Percentiles rank a stretch among this genome's conserved stretches.
These are phyloP conservation scores for Fusarium globosum DNA, from an alignment of 2,329 filamentous ascomycete species.

Conservation along the genomic window DNA sequence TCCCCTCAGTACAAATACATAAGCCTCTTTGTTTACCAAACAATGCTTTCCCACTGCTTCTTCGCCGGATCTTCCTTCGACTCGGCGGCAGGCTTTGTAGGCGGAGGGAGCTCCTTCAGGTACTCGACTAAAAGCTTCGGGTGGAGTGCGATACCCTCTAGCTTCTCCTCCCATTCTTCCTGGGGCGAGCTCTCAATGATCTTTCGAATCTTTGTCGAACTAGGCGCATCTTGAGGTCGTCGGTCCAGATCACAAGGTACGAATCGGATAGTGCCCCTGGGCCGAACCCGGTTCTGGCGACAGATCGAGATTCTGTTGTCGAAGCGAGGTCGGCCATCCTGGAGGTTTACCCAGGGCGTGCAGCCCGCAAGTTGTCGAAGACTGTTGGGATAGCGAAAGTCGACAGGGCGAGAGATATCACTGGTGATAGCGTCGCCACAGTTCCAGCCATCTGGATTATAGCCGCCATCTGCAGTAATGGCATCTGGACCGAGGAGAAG, in stretches of 20 bases:
- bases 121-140: constrained; percentile 21
- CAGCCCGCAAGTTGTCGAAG: constrained; percentile 40
- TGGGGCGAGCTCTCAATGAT: constrained; percentile 14
- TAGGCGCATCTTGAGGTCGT: constrained; percentile 18
- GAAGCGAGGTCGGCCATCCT: constrained; percentile 3
- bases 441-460: constrained; percentile 35
- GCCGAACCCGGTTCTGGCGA: constrained; percentile 12
- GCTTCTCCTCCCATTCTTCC: not conserved
- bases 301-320: constrained; percentile 28
- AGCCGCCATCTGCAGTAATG: constrained; percentile 16
- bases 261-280: constrained; percentile 35
- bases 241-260: not conserved
- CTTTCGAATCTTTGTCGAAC: constrained; percentile 41
- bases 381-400: constrained; percentile 41
- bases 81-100: not conserved
- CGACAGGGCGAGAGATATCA: constrained; percentile 40
- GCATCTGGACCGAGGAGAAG: constrained; percentile 43
- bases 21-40: not conserved
- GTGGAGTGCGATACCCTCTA: constrained; percentile 11
- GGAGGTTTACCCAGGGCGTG: constrained; percentile 29
- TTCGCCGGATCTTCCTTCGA: not conserved
- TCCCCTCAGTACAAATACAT: too few species aligned
- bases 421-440: constrained; percentile 42
- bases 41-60: not conserved
- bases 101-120: not conserved